Evolutionary conservation across 2,329 filamentous ascomycete species (phyloP), one percentile per base, ranked within the genome.

Genomic region (Ophiostoma populinum): DNA sequence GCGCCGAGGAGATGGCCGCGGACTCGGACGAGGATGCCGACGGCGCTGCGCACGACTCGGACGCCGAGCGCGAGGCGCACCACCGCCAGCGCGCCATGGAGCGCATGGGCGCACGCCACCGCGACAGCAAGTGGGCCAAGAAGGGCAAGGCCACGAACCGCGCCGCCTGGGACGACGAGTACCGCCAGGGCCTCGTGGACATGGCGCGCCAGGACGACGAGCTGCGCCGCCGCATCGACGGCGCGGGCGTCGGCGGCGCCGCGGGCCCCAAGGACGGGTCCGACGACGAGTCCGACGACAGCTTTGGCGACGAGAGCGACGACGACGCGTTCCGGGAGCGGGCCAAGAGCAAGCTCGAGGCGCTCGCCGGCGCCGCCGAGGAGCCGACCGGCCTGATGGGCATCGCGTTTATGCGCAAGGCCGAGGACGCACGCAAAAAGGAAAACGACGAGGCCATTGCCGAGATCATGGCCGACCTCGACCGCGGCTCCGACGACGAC

Each of bases 401-500:
- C 34, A 83, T 98, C 77, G 81, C 82, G 41, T 98, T 98, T 52
- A 95, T 98, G 90, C 74, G 78, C 47, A 83, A 78, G 45, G 82
- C 85, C 2, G 86, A 94, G 49, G 79, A 77, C 19, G 65, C 74
- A 24, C 75, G 72, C 5, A 63, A 70, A 15, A 27, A 39, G 42
- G 69, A 74, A 38, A 94, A 95, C 45, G 81, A 93, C 46, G 78
- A 80, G 37, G 70, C 82, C 38, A 59, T 82, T 10, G 65, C 63
- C 27, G 64, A 73, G 45, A 70, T 94, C 33, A 67, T 75, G 32
- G 70, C 72, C 38, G 79, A 87, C 32, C 61, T 94, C 29, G 74
- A 76, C 20, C 75, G 72, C 5, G 63, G 70, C 15, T 24, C 29
- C 15, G 26, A 29, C 15, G 38, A 39, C 13, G 29, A 22, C 19